phyloP scores from a whole-genome alignment of 2,329 filamentous ascomycete genomes.

The Ophiostoma ulmi region DNA sequence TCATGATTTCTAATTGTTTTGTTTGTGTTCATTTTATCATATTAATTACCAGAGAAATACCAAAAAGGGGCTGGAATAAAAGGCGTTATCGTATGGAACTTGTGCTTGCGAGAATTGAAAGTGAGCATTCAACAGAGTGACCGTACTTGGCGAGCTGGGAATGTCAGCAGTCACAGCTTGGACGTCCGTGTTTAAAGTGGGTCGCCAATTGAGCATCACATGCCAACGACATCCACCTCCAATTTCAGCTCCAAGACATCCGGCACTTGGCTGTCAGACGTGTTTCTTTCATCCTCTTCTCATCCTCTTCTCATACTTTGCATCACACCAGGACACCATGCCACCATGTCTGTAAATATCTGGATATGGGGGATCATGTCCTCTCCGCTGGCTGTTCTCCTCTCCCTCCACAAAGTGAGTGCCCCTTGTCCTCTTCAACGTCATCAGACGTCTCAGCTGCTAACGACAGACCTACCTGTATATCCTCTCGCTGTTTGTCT shows the following conservation, averaged over 20 bases:
- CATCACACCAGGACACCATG: background rate
- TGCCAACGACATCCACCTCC: background rate
- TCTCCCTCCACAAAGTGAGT: conserved; percentile 19
- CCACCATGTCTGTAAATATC: conserved; percentile 24
- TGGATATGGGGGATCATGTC: conserved; percentile 24
- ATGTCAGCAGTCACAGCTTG: too few species aligned
- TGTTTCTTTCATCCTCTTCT: background rate
- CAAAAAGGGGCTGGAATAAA: background rate
- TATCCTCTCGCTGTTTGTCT: conserved; percentile 16
- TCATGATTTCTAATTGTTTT: background rate
- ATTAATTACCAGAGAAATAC: background rate
- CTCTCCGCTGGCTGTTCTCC: conserved; percentile 23
- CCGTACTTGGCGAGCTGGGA: too few species aligned
- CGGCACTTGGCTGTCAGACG: background rate
- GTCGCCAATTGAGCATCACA: background rate
- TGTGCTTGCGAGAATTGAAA: background rate
- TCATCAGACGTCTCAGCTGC: background rate
- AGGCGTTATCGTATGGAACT: background rate
- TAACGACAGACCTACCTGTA: background rate
- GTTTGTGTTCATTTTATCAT: background rate
- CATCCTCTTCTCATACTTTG: background rate
- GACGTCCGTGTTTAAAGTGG: background rate
- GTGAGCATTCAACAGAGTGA: too few species aligned
- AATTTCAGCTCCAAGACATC: background rate
- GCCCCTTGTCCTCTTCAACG: background rate